A percentile compares a stretch with the other conserved stretches of the same genome.
phyloP scores from a whole-genome alignment of 805 yeast species.

The Lachancea meyersii region DNA sequence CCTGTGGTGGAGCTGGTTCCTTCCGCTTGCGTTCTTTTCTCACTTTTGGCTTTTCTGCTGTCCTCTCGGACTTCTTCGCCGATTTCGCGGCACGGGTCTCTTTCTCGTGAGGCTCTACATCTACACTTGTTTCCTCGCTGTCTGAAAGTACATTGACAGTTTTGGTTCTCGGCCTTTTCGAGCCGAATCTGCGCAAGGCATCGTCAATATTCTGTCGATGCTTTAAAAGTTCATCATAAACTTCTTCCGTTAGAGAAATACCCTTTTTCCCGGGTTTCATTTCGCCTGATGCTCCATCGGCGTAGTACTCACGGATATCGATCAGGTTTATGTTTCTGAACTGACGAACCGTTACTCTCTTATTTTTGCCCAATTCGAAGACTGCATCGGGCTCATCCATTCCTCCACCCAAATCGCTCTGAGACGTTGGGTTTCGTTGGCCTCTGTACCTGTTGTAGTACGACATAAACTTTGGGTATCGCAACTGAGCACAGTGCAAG shows the following conservation, averaged over 20 bases:
- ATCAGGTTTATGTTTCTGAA: slow-evolving; percentile 63
- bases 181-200: slow-evolving; percentile 33
- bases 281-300: slow-evolving; percentile 49
- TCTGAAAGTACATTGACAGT: slow-evolving; percentile 29
- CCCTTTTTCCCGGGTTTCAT: slow-evolving; percentile 77
- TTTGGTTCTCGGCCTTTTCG: slow-evolving; percentile 30
- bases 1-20: slow-evolving; percentile 32
- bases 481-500: background rate
- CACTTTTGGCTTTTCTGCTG: slow-evolving; percentile 11
- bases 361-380: slow-evolving; percentile 48
- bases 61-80: background rate
- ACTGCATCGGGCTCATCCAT: slow-evolving; percentile 12
- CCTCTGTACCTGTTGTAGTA: slow-evolving; percentile 16
- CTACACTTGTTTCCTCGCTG: slow-evolving; percentile 9
- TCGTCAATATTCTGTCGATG: slow-evolving; percentile 34
- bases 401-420: slow-evolving; percentile 11
- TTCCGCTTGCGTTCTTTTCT: slow-evolving; percentile 23
- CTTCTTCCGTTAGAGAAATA: slow-evolving; percentile 34
- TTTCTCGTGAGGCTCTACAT: background rate
- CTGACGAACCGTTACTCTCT: slow-evolving; percentile 65
- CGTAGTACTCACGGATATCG: slow-evolving; percentile 81
- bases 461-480: slow-evolving; percentile 3
- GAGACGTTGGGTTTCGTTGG: slow-evolving; percentile 9
- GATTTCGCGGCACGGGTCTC: background rate
- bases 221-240: slow-evolving; percentile 32